phyloP scores from a whole-genome alignment of 192 early-diverging fungal species.

The Coemansia sp. region DNA sequence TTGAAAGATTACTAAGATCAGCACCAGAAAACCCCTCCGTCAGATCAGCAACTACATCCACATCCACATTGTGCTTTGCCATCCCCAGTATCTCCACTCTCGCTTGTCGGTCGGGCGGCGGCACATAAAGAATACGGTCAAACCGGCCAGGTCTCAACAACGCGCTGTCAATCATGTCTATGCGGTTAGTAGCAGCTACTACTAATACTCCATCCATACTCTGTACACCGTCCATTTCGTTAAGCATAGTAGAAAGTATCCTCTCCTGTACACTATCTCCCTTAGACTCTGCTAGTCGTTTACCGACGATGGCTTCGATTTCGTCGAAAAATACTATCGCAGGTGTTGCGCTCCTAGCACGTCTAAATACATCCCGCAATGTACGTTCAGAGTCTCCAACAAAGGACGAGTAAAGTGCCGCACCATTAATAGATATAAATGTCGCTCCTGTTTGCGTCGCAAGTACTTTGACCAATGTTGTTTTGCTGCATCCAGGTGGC shows the following conservation, averaged over 20 bases:
- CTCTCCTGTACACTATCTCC: slow-evolving; percentile 48
- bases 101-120: slow-evolving; percentile 65
- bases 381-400: slow-evolving; percentile 39
- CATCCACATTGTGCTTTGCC: slow-evolving; percentile 52
- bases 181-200: slow-evolving; percentile 98
- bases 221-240: slow-evolving; percentile 92
- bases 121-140: slow-evolving; percentile 95
- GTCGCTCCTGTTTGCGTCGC: slow-evolving; percentile 75
- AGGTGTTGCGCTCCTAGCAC: slow-evolving; percentile 76
- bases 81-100: slow-evolving; percentile 70
- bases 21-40: slow-evolving; percentile 95
- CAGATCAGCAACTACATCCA: slow-evolving; percentile 55
- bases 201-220: slow-evolving; percentile 92
- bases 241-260: slow-evolving; percentile 32
- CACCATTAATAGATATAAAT: slow-evolving; percentile 63
- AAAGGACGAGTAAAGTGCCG: slow-evolving; percentile 29
- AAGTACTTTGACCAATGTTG: slow-evolving; percentile 86
- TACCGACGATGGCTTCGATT: slow-evolving; percentile 94
- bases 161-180: slow-evolving; percentile 95
- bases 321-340: slow-evolving; percentile 96
- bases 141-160: slow-evolving; percentile 92
- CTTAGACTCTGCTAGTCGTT: slow-evolving; percentile 58
- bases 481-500: slow-evolving; percentile 98
- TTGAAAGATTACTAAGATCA: slow-evolving; percentile 79
- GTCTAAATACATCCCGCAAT: slow-evolving; percentile 73